A percentile compares a stretch with the other conserved stretches of the same genome.
Evolutionary conservation across 768 basidiomycete species (phyloP).

Genomic region (Rickenella mellea): DNA sequence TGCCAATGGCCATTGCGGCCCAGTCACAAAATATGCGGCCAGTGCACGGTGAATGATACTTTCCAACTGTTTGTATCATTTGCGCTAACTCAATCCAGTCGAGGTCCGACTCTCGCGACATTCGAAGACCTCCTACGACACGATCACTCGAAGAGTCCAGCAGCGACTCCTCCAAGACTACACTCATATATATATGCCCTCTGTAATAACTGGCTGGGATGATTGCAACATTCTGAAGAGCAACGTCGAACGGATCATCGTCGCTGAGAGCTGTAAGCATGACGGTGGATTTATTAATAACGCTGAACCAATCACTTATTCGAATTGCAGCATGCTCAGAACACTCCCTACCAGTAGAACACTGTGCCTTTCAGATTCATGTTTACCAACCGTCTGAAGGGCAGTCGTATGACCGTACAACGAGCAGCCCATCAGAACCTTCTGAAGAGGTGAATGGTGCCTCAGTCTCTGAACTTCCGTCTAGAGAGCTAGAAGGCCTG

Average conservation of each 20-base stretch:
- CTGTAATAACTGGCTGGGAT: slow-evolving; percentile 71
- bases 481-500: slow-evolving; percentile 74
- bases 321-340: slow-evolving; percentile 51
- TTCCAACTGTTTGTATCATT: neutral
- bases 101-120: slow-evolving; percentile 70
- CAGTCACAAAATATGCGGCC: slow-evolving; percentile 46
- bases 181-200: slow-evolving; percentile 60
- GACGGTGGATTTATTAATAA: neutral
- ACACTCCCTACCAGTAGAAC: slow-evolving; percentile 42
- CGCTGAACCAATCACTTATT: neutral
- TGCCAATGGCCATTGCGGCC: neutral
- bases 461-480: slow-evolving; percentile 82
- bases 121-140: slow-evolving; percentile 67
- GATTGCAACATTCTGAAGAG: slow-evolving; percentile 58
- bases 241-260: slow-evolving; percentile 68
- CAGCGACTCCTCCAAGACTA: slow-evolving; percentile 47
- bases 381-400: slow-evolving; percentile 75
- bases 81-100: slow-evolving; percentile 34
- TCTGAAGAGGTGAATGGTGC: slow-evolving; percentile 75
- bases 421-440: slow-evolving; percentile 12
- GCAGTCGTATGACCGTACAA: slow-evolving; percentile 41
- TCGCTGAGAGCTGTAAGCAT: slow-evolving; percentile 42
- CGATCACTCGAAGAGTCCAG: slow-evolving; percentile 55
- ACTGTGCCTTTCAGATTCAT: slow-evolving; percentile 68
- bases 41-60: slow-evolving; percentile 43